phyloP scores from a whole-genome alignment of 148 eudicot genomes.

The Limonium bicolor region DNA sequence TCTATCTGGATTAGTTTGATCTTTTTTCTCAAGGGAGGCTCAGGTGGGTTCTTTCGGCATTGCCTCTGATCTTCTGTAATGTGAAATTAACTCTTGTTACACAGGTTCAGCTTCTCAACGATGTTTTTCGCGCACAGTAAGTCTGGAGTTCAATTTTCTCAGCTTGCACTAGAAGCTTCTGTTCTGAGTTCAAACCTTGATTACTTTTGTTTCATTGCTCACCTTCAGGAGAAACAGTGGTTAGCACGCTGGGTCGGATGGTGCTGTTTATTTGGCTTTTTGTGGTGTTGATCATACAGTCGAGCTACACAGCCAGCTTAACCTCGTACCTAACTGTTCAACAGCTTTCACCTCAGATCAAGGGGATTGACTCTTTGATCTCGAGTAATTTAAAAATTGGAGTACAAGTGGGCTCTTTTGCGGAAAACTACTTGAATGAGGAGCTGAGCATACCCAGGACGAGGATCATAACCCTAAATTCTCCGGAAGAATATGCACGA shows the following conservation, averaged over 20 bases:
- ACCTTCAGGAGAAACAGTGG: conserved; percentile 68
- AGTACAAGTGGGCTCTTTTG: conserved; percentile 70
- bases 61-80: not conserved
- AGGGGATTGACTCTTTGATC: conserved; percentile 56
- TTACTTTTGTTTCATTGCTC: not conserved
- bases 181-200: not conserved
- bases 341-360: conserved; percentile 51
- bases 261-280: conserved; percentile 78
- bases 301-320: conserved; percentile 87
- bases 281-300: conserved; percentile 64
- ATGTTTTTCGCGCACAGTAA: conserved; percentile 66
- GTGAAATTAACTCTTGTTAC: not conserved
- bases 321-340: conserved; percentile 77
- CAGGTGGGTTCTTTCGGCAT: too few relatives aligned
- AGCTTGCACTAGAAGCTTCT: not conserved
- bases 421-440: conserved; percentile 45
- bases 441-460: conserved; percentile 53
- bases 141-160: conserved; percentile 6
- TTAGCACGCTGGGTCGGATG: conserved; percentile 72
- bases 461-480: conserved; percentile 52
- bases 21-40: too few relatives aligned
- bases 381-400: conserved; percentile 37
- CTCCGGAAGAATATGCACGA: conserved; percentile 51
- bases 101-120: conserved; percentile 85
- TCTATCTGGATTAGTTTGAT: not conserved